Conservation (phyloP, 441 rosid genomes). For the Populus tomentosa region DNA sequence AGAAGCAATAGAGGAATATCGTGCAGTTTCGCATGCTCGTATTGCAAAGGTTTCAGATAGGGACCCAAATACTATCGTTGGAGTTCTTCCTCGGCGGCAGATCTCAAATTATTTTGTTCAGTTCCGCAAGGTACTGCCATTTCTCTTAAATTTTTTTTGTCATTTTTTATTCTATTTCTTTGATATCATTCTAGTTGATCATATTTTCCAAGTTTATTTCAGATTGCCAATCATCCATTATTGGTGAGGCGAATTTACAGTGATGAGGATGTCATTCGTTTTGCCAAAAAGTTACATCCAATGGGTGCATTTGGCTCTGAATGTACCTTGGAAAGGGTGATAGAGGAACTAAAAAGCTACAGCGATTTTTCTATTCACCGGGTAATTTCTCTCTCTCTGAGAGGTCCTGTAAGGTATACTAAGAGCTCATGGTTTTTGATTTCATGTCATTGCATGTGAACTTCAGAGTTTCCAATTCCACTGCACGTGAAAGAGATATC, state of each 20-base stretch:
- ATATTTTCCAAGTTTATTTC: slow-evolving; percentile 17
- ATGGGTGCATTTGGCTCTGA: slow-evolving; percentile 87
- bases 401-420: background rate
- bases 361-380: slow-evolving; percentile 86
- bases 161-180: background rate
- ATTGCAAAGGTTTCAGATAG: slow-evolving; percentile 49
- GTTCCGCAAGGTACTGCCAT: slow-evolving; percentile 71
- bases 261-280: slow-evolving; percentile 69
- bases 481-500: background rate
- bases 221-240: slow-evolving; percentile 99
- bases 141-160: background rate
- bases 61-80: slow-evolving; percentile 37
- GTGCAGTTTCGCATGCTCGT: slow-evolving; percentile 71
- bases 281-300: slow-evolving; percentile 74
- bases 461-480: background rate
- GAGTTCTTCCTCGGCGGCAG: slow-evolving; percentile 76
- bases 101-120: slow-evolving; percentile 91
- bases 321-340: slow-evolving; percentile 78
- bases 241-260: slow-evolving; percentile 80
- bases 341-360: slow-evolving; percentile 77
- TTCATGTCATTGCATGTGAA: background rate
- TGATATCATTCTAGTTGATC: background rate
- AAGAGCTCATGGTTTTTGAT: background rate
- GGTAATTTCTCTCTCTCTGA: slow-evolving; percentile 39
- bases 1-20: slow-evolving; percentile 92